Evolutionary conservation across 768 basidiomycete species (phyloP).

Genomic region (Naganishia randhawae): DNA sequence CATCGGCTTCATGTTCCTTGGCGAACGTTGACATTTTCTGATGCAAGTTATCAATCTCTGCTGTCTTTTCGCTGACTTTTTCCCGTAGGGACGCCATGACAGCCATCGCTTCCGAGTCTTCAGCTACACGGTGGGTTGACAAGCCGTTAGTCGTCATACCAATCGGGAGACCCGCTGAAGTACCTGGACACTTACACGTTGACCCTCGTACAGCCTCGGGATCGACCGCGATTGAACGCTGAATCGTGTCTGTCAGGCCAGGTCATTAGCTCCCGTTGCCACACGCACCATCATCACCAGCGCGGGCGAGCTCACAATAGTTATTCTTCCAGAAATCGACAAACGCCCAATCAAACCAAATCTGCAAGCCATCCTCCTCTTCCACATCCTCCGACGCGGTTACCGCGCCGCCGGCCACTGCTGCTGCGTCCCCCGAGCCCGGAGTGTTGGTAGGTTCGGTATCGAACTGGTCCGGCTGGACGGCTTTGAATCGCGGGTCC

Average conservation of each 20-base stretch:
- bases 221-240: conserved; percentile 52
- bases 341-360: conserved; percentile 98
- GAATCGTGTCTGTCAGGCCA: conserved; percentile 49
- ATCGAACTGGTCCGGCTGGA: conserved; percentile 80
- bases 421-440: conserved; percentile 26
- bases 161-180: too few relatives aligned
- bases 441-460: conserved; percentile 36
- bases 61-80: conserved; percentile 71
- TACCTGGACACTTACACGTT: conserved; percentile 36
- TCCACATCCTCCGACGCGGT: conserved; percentile 51
- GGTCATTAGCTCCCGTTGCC: background rate
- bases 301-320: conserved; percentile 69
- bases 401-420: background rate
- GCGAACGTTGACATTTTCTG: conserved; percentile 43
- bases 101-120: conserved; percentile 68
- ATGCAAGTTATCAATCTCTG: conserved; percentile 52
- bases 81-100: conserved; percentile 79
- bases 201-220: conserved; percentile 50
- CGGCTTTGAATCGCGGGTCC: conserved; percentile 84
- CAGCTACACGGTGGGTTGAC: conserved; percentile 45
- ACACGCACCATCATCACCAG: background rate
- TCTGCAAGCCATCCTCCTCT: conserved; percentile 63
- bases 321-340: conserved; percentile 99
- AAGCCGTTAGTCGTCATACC: background rate
- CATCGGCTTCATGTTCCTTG: conserved; percentile 48